These are phyloP conservation scores for Sporothrix sp. DNA, from an alignment of 2,329 filamentous ascomycete genomes.

Conservation along the genomic window DNA sequence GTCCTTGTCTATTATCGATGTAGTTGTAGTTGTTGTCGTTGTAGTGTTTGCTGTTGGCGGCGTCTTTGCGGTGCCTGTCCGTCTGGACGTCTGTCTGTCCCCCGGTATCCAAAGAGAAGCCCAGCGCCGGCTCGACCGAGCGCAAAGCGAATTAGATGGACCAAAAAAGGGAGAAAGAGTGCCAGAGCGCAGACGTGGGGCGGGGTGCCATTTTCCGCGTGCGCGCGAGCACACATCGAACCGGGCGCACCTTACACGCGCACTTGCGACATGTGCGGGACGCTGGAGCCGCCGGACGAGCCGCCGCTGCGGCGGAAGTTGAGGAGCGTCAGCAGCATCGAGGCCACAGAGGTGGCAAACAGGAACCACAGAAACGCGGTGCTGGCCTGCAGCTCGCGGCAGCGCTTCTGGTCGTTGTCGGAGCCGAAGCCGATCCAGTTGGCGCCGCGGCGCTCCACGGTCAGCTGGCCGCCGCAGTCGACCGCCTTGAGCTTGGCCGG, in stretches of 20 bases:
- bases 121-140: neutral
- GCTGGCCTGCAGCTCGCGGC: constrained; percentile 64
- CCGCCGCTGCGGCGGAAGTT: constrained; percentile 40
- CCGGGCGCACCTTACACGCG: constrained; percentile 29
- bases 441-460: constrained; percentile 23
- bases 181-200: too few relatives aligned
- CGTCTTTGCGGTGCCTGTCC: neutral
- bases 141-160: neutral
- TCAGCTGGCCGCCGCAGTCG: constrained; percentile 50
- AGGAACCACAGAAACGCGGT: constrained; percentile 74
- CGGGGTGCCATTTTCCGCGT: too few relatives aligned
- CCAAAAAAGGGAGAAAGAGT: too few relatives aligned
- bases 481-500: constrained; percentile 58
- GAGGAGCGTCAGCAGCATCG: constrained; percentile 45
- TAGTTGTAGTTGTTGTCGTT: neutral
- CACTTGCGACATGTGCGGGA: constrained; percentile 47
- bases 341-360: constrained; percentile 50
- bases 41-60: neutral
- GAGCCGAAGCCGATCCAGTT: constrained; percentile 57
- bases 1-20: neutral
- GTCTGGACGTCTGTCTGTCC: neutral
- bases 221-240: too few relatives aligned
- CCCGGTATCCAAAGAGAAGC: neutral
- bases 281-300: constrained; percentile 31
- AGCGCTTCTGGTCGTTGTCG: constrained; percentile 50